A percentile compares a stretch with the other conserved stretches of the same genome.
Evolutionary conservation across 257 asterid species (phyloP).

Genomic region (Linaria vulgaris): DNA sequence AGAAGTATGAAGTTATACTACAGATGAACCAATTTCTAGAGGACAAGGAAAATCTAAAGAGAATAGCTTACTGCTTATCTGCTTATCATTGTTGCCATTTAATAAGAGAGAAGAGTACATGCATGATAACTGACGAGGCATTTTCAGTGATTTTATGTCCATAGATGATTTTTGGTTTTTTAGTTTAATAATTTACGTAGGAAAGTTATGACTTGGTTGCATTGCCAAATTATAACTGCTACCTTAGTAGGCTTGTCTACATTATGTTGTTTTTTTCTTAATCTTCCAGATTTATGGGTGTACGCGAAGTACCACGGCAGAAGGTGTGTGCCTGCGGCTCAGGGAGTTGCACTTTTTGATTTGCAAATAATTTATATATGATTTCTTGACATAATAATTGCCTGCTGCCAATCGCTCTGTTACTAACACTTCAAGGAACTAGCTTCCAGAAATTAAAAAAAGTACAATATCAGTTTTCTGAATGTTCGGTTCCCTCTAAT

Average conservation of each 20-base stretch:
- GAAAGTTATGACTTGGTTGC: background rate
- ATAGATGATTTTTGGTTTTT: constrained; percentile 8
- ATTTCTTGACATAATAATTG: background rate
- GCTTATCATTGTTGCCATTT: constrained; percentile 66
- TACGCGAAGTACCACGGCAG: background rate
- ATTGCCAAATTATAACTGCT: constrained; percentile 4
- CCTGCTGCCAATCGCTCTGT: background rate
- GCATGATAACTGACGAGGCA: constrained; percentile 55
- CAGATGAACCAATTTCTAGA: constrained; percentile 74
- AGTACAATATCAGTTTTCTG: background rate
- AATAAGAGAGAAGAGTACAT: constrained; percentile 49
- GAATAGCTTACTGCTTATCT: constrained; percentile 66
- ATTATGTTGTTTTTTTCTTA: background rate
- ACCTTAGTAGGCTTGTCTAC: background rate
- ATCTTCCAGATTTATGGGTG: constrained; percentile 7
- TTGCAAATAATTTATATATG: background rate
- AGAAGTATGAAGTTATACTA: constrained; percentile 59
- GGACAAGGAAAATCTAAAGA: constrained; percentile 74
- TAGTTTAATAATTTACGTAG: constrained; percentile 12
- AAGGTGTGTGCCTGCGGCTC: background rate
- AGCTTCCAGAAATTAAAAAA: background rate
- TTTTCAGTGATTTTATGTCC: constrained; percentile 24
- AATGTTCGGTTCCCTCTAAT: background rate
- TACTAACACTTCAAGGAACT: constrained; percentile 2
- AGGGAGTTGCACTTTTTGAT: too few species aligned